A percentile compares a stretch with the other conserved stretches of the same genome.
phyloP scores from a whole-genome alignment of 1,139 yeast genomes.

The Yamadazyma aaseri region DNA sequence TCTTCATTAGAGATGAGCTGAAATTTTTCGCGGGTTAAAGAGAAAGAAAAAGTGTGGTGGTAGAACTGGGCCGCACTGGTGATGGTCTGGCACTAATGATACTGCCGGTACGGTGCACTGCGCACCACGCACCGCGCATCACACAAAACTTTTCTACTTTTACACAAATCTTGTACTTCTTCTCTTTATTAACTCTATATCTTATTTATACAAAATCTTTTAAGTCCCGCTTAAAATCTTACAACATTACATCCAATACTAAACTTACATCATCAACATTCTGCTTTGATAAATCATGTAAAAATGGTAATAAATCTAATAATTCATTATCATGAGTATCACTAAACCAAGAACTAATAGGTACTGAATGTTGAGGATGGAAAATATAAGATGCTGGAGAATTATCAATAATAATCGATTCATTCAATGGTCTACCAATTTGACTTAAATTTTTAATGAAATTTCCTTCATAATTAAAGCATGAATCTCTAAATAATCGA shows the following conservation, averaged over 20 bases:
- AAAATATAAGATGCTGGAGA: slow-evolving; percentile 96
- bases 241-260: slow-evolving; percentile 65
- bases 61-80: too few species aligned
- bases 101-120: too few species aligned
- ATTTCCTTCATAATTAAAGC: slow-evolving; percentile 73
- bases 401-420: slow-evolving; percentile 88
- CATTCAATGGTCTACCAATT: slow-evolving; percentile 86
- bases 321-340: slow-evolving; percentile 97
- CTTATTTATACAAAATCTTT: slow-evolving; percentile 1
- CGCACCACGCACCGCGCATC: too few species aligned
- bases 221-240: slow-evolving; percentile 18
- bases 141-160: too few species aligned
- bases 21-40: slow-evolving; percentile 1
- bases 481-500: slow-evolving; percentile 81
- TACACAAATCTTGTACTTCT: too few species aligned
- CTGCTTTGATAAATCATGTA: slow-evolving; percentile 72
- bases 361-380: slow-evolving; percentile 97
- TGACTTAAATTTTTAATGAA: slow-evolving; percentile 91
- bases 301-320: slow-evolving; percentile 83
- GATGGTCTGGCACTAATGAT: too few species aligned
- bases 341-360: slow-evolving; percentile 98
- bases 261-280: slow-evolving; percentile 80
- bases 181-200: not conserved
- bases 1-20: slow-evolving; percentile 13
- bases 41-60: too few species aligned